Base-by-base conservation (phyloP, 805 yeast genomes). In the Ogataea pilisensis region DNA sequence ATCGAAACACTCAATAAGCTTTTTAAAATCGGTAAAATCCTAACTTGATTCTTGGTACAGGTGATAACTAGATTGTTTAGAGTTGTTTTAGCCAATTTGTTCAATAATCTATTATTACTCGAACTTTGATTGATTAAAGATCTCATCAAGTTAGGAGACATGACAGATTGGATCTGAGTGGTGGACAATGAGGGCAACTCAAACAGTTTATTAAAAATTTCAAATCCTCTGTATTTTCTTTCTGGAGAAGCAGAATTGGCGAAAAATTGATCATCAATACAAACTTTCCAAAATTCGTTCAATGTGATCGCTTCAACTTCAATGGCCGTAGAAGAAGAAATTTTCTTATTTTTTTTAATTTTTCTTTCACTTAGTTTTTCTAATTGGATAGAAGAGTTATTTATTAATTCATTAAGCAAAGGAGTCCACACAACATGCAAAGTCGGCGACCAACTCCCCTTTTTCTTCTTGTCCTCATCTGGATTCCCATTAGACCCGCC, bases 191-290 rank as follows among this genome's bases (percentile, higher is more conserved):
- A 29, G 5, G 49, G 50, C 20, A 51, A 41, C 32, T 60, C 55
- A 6, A 81, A 57, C 41, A 79, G 70, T 38, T 70, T 65, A 31
- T 64, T 69, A 45, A 90, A 78, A 9, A 89, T 73, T 50, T 85
- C 85, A 52, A 90, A 78, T 0, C 96, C 98, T 75, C 87, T 76
- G 60, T 73, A 85, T 59, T 90, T 91, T 42, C 96, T 71, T 60
- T 90, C 97, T 25, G 82, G 76, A 1, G 96, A 88, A 0, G 96
- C 72, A 48, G 81, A 78, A 28, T 77, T 78, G 5, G 85, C 69
- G 51, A 91, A 90, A 44, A 85, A 76, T 4, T 84, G 74, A 52
- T 88, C 93, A 57, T 91, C 97, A 13, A 91, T 75, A 5, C 79
- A 80, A 3, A 72, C 67, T 50, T 78, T 76, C 95, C 95, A 89